phyloP scores from a whole-genome alignment of 1,139 yeast genomes.

The Petasospora rhodanensis region DNA sequence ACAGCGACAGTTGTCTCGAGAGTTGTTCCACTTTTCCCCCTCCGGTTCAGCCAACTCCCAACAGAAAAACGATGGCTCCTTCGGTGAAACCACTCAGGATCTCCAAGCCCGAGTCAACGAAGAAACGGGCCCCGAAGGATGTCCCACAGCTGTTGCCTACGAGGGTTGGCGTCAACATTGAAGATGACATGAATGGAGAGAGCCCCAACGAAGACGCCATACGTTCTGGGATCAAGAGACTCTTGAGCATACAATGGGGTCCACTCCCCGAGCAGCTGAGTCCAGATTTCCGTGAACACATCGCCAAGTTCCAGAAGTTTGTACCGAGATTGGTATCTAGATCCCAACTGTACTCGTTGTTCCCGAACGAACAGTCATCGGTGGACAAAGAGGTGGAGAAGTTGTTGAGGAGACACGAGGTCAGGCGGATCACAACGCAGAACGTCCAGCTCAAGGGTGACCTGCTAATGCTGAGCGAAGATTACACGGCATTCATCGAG shows the following conservation, averaged over 20 bases:
- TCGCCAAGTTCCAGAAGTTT: slow-evolving; percentile 13
- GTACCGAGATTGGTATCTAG: slow-evolving; percentile 36
- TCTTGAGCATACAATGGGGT: slow-evolving; percentile 13
- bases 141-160: slow-evolving; percentile 3
- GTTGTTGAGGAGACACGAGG: slow-evolving; percentile 27
- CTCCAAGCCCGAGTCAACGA: too few relatives aligned
- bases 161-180: background rate
- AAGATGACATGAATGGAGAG: too few relatives aligned
- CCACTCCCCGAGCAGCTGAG: slow-evolving; percentile 11
- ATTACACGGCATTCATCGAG: slow-evolving; percentile 6
- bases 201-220: too few relatives aligned
- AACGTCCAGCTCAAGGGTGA: slow-evolving; percentile 27
- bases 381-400: slow-evolving; percentile 37
- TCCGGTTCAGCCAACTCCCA: background rate
- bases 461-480: slow-evolving; percentile 9
- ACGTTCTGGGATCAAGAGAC: slow-evolving; percentile 3
- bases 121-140: slow-evolving; percentile 6
- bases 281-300: slow-evolving; percentile 14
- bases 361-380: slow-evolving; percentile 30
- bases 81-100: too few relatives aligned
- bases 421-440: slow-evolving; percentile 29
- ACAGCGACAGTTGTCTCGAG: too few relatives aligned
- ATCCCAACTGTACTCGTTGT: slow-evolving; percentile 39
- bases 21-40: too few relatives aligned
- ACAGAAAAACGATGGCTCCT: background rate